Base-by-base conservation (phyloP, 129 eudicot genomes). In the Flaveria sonorensis region DNA sequence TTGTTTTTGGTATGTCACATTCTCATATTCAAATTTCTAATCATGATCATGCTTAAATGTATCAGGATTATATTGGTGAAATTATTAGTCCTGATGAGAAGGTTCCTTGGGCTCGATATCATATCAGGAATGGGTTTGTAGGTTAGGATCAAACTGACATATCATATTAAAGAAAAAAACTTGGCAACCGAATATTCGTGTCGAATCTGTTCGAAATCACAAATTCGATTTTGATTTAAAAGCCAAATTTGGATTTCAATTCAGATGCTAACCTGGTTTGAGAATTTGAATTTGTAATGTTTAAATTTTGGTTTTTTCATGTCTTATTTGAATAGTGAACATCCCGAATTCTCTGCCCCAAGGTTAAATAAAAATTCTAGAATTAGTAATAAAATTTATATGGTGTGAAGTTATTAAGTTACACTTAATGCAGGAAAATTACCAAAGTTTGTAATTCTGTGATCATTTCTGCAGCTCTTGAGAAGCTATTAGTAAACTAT, bases 31-130 rank as follows among this genome's bases (percentile, higher is more conserved):
- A 48, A 48, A 3, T 48, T 48, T 11, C 18, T 11, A 14, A 3
- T 52, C 3, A 42, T 42, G 64, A 24, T 14, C 1, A 53, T 60
- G 72, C 59, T 62, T 72, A 23, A 24, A 56, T 56, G 62, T 19
- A 47, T 63, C 81, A 85, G 84, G 78, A 77, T 67, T 76, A 85
- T 66, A 85, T 88, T 28, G 91, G 86, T 75, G 90, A 89, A 74
- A 70, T 87, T 78, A 46, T 87, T 71, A 60, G 88, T 66, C 83
- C 84, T 53, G 88, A 84, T 47, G 90, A 72, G 84, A 79, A 78
- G 87, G 72, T 79, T 87, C 80, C 86, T 11, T 92, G 90, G 95
- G 96, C 82, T 70, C 85, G 82, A 71, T 70, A 68, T 71, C 90
- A 85, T 73, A 83, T 92, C 32, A 69, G 84, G 48, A 92, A 84